Evolutionary conservation across 1,284 basidiomycete genomes (phyloP).

Genomic region (Cryptococcus jaspeensis): DNA sequence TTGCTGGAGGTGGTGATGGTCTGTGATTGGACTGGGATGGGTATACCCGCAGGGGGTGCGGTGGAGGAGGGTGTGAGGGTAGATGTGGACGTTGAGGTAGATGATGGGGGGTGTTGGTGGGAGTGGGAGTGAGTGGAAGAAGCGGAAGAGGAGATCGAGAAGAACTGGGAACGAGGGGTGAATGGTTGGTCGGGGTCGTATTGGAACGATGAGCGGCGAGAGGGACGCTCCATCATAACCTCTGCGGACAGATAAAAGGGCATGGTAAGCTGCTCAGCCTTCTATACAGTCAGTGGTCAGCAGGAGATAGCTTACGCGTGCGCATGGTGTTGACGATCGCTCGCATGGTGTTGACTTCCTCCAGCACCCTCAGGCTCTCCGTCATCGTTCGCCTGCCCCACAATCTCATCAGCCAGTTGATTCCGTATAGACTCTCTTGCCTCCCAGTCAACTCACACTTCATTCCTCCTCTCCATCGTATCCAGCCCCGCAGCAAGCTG

Average conservation of each 20-base stretch:
- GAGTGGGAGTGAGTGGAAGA: background rate
- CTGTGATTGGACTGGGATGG: background rate
- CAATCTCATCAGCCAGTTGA: too few relatives aligned
- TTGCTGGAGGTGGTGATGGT: background rate
- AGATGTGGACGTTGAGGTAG: background rate
- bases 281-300: background rate
- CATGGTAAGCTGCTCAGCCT: background rate
- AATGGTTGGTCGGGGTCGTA: background rate
- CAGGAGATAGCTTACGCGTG: constrained; percentile 58
- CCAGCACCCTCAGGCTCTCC: constrained; percentile 68
- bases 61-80: background rate
- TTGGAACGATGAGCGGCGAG: background rate
- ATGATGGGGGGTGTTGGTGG: background rate
- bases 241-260: constrained; percentile 9
- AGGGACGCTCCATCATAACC: constrained; percentile 30
- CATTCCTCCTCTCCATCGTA: constrained; percentile 34
- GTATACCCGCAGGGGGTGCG: background rate
- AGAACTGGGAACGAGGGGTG: background rate
- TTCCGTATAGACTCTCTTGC: too few relatives aligned
- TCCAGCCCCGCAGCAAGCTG: constrained; percentile 38
- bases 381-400: constrained; percentile 54
- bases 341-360: constrained; percentile 71
- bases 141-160: background rate
- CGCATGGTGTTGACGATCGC: constrained; percentile 72
- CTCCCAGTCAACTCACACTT: constrained; percentile 30